These are phyloP conservation scores for Huntiella omanensis DNA, from an alignment of 2,329 filamentous ascomycete species.

Conservation along the genomic window DNA sequence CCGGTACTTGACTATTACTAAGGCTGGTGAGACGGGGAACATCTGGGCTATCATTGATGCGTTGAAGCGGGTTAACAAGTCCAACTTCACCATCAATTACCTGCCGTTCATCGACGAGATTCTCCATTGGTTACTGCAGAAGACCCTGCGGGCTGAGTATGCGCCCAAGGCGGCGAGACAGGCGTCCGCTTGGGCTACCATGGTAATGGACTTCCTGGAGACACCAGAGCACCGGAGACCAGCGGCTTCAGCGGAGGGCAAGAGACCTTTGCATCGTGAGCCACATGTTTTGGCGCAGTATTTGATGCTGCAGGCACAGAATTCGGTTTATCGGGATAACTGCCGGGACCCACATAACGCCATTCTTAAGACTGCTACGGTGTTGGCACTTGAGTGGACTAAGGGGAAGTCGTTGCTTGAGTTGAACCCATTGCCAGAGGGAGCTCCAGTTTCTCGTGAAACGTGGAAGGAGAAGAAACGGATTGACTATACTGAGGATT, in stretches of 20 bases:
- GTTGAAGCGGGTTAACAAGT: constrained; percentile 26
- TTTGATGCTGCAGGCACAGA: constrained; percentile 25
- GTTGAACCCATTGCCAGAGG: constrained; percentile 17
- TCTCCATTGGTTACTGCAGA: constrained; percentile 22
- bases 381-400: constrained; percentile 25
- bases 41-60: constrained; percentile 31
- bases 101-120: constrained; percentile 17
- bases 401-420: constrained; percentile 19
- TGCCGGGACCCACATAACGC: constrained; percentile 18
- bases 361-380: constrained; percentile 20
- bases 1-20: constrained; percentile 23
- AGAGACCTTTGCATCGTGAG: constrained; percentile 21
- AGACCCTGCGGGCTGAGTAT: constrained; percentile 23
- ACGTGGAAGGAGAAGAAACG: constrained; percentile 14
- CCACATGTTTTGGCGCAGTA: constrained; percentile 24
- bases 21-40: constrained; percentile 22
- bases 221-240: constrained; percentile 20
- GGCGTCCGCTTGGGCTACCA: constrained; percentile 27
- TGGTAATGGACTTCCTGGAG: constrained; percentile 31
- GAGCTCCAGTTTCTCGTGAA: not conserved
- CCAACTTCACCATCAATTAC: constrained; percentile 24
- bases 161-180: constrained; percentile 20
- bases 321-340: constrained; percentile 19
- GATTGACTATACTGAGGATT: constrained; percentile 15
- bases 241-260: constrained; percentile 10